Conservation (phyloP, 176 grass and related monocot genomes). For the Triticum turgidum region DNA sequence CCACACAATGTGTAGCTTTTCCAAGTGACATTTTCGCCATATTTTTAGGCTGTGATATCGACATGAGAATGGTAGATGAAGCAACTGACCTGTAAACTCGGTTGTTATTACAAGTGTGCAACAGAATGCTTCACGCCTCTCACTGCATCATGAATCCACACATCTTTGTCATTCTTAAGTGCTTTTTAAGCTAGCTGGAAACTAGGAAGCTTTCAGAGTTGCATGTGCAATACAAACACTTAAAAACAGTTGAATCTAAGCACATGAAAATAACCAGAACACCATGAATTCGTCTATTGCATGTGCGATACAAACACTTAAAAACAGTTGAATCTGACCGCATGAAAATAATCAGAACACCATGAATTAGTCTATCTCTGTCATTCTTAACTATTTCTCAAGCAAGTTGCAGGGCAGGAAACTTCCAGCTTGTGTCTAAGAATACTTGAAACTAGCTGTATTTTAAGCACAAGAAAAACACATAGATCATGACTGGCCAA, state of each 20-base stretch:
- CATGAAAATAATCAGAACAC: background rate
- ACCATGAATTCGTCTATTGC: too few relatives aligned
- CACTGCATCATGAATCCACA: conserved; percentile 25
- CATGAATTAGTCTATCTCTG: background rate
- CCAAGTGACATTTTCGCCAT: background rate
- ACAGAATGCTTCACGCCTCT: conserved; percentile 31
- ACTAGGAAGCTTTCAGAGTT: background rate
- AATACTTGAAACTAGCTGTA: conserved; percentile 35
- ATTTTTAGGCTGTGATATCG: background rate
- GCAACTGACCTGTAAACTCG: conserved; percentile 3
- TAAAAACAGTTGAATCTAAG: conserved; percentile 13
- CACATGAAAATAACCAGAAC: background rate
- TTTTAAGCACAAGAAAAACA: conserved; percentile 29
- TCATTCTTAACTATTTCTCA: conserved; percentile 6
- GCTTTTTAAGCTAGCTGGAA: conserved; percentile 14
- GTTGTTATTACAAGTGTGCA: background rate
- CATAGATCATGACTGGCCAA: background rate
- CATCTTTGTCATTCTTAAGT: conserved; percentile 8
- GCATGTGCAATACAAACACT: too few relatives aligned
- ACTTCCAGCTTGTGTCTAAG: background rate
- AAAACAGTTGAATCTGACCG: too few relatives aligned
- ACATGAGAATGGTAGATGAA: conserved; percentile 16
- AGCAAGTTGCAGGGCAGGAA: conserved; percentile 13
- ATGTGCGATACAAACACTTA: too few relatives aligned
- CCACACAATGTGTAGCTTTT: conserved; percentile 8